These are phyloP conservation scores for Melastoma malabathricum DNA, from an alignment of 345 rosid species.

Conservation along the genomic window DNA sequence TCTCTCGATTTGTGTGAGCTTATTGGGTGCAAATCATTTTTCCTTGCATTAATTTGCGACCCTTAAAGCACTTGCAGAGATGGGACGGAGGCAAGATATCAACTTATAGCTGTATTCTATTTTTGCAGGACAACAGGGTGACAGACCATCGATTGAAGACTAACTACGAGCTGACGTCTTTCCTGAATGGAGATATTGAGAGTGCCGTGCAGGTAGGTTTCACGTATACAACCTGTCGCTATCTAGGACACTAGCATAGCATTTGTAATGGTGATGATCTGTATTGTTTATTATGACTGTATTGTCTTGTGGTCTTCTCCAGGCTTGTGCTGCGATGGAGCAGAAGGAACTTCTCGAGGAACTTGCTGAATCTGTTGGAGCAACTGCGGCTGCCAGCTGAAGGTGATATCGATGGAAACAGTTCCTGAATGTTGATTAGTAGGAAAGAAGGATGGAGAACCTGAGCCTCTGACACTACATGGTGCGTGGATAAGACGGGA, in stretches of 20 bases:
- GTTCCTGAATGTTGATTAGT: too few species aligned
- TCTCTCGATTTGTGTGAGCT: neutral
- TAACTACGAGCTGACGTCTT: slow-evolving; percentile 72
- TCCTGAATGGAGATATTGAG: slow-evolving; percentile 70
- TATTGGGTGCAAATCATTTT: neutral
- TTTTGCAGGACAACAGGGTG: slow-evolving; percentile 71
- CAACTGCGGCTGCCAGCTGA: slow-evolving; percentile 19
- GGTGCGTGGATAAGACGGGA: too few species aligned
- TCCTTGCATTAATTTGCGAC: neutral
- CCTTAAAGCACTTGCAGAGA: neutral
- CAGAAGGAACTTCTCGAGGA: slow-evolving; percentile 84
- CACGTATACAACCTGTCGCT: neutral
- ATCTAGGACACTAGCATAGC: neutral
- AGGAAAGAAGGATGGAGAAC: too few species aligned
- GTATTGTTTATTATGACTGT: too few species aligned
- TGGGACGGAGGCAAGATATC: neutral
- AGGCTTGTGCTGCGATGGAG: slow-evolving; percentile 75
- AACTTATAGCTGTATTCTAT: neutral
- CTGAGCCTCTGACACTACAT: too few species aligned
- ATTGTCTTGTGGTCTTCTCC: slow-evolving; percentile 9
- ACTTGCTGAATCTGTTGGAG: slow-evolving; percentile 56
- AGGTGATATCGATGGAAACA: neutral
- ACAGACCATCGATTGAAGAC: slow-evolving; percentile 92
- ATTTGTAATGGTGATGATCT: neutral
- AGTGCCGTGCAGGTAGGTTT: slow-evolving; percentile 64